Evolutionary conservation across 129 eudicot genomes (phyloP).

Genomic region (Oenanthe sinensis): DNA sequence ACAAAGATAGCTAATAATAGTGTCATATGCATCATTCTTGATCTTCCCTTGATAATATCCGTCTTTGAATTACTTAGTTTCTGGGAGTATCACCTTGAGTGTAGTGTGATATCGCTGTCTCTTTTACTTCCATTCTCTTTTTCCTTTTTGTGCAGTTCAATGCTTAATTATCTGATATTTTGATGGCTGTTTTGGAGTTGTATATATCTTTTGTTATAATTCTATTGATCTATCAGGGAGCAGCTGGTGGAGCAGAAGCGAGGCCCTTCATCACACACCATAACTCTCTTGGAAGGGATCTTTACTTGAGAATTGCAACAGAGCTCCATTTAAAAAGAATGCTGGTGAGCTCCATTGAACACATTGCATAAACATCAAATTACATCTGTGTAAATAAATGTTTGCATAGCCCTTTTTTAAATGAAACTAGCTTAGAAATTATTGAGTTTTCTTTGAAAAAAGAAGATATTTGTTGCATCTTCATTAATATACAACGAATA

Average conservation of each 20-base stretch:
- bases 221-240: slow-evolving; percentile 50
- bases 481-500: neutral
- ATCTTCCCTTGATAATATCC: neutral
- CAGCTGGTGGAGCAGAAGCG: slow-evolving; percentile 99
- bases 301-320: slow-evolving; percentile 88
- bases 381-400: neutral
- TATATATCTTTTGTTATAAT: slow-evolving; percentile 10
- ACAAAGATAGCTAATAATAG: neutral
- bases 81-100: neutral
- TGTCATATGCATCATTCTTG: neutral
- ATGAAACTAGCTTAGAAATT: neutral
- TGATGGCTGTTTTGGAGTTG: neutral
- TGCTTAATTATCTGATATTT: neutral
- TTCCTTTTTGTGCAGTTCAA: neutral
- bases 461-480: neutral
- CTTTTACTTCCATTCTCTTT: neutral
- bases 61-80: neutral
- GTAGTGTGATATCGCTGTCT: neutral
- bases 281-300: slow-evolving; percentile 96
- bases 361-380: neutral
- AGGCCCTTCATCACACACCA: slow-evolving; percentile 96
- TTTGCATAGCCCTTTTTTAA: neutral
- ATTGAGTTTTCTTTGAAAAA: neutral
- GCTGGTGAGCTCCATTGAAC: slow-evolving; percentile 51
- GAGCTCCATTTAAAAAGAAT: slow-evolving; percentile 95